Base-by-base conservation (phyloP, 2,329 filamentous ascomycete species). In the Cercospora citrullina region DNA sequence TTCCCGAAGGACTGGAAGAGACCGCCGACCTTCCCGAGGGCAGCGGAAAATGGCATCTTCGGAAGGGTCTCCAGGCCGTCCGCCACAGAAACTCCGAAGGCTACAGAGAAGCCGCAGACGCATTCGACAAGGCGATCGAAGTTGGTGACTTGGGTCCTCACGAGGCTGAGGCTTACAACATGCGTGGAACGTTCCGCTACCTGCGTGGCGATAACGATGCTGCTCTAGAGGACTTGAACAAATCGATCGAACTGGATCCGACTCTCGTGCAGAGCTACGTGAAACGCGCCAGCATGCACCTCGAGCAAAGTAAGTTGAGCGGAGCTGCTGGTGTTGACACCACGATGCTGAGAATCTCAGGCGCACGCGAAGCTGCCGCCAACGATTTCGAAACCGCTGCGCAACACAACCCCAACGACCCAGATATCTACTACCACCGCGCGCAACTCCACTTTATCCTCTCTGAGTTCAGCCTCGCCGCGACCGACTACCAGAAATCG, bases 381-480 rank as follows among this genome's bases (percentile, higher is more conserved):
- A 87, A 89, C 68, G 94, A 98, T 80, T 97, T 99, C 76, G 90
- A 91, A 72, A 87, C 90, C 75, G 95, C 95, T 39, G 87, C 96
- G 75, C 86, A 88, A 74, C 91, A 97, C 80, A 94, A 97, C 83
- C 86, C 89, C 74, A 87, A 91, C 65, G 95, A 99, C 77, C 94
- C 95, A 6, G 95, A 99, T 77, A 96, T 99, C 79, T 99, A 94
- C 87, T 99, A 99, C 85, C 95, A 99, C 85, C 94, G 95, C 71
- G 95, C 95, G 14, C 95, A 99, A 82, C 89, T 98, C 23, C 94
- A 97, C 84, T 99, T 99, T 83, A 98, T 99, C 81, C 92, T 97
- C 75, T 90, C 90, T 66, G 94, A 98, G 79, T 96, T 96, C 74
- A 89, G 90, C 65, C 92, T 96, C 74, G 95, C 95, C 4, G 94